phyloP scores from a whole-genome alignment of 768 basidiomycete species.

The Trametes maxima region DNA sequence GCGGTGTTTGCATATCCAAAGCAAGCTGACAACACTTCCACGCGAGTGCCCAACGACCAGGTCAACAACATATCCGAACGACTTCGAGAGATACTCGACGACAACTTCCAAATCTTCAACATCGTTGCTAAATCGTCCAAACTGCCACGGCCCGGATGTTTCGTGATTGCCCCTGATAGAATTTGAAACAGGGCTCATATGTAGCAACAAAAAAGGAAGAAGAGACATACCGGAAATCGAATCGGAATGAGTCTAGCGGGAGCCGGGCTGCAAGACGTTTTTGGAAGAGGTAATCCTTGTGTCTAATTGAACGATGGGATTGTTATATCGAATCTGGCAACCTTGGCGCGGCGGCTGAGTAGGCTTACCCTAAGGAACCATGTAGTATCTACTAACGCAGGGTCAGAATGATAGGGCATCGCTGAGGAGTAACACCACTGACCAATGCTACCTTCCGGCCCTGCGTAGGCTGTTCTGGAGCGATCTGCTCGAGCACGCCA shows the following conservation, averaged over 20 bases:
- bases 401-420: slow-evolving; percentile 7
- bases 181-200: not conserved
- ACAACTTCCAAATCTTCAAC: slow-evolving; percentile 67
- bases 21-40: slow-evolving; percentile 65
- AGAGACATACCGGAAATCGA: slow-evolving; percentile 73
- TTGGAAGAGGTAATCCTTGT: slow-evolving; percentile 85
- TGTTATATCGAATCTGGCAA: not conserved
- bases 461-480: slow-evolving; percentile 49
- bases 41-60: slow-evolving; percentile 80
- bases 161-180: slow-evolving; percentile 73
- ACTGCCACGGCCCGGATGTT: slow-evolving; percentile 65
- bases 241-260: slow-evolving; percentile 80
- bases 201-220: not conserved
- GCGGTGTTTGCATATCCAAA: slow-evolving; percentile 59
- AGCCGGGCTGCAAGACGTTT: slow-evolving; percentile 65
- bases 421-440: slow-evolving; percentile 32
- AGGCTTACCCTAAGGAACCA: slow-evolving; percentile 71
- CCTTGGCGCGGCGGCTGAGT: too few relatives aligned
- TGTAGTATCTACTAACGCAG: slow-evolving; percentile 65
- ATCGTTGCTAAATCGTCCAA: slow-evolving; percentile 53
- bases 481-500: slow-evolving; percentile 65
- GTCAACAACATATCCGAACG: slow-evolving; percentile 69
- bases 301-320: slow-evolving; percentile 44
- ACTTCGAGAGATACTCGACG: slow-evolving; percentile 57
- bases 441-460: slow-evolving; percentile 71